Percentiles rank a stretch among this genome's conserved stretches.
Conservation (phyloP, 805 yeast species). For the Pichia manshurica region DNA sequence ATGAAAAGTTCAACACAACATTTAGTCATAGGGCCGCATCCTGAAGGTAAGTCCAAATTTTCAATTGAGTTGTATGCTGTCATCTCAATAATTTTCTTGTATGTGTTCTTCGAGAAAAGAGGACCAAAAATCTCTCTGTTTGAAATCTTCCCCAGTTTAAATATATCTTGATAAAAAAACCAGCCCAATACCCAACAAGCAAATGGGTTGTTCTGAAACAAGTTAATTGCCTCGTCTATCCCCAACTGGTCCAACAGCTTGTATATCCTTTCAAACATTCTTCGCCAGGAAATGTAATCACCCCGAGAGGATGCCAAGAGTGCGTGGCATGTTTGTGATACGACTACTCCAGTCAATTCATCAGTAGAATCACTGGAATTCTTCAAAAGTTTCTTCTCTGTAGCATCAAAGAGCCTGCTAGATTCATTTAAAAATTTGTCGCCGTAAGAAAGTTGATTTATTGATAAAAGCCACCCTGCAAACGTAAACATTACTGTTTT, state of each 20-base stretch:
- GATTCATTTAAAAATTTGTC: slow-evolving; percentile 1
- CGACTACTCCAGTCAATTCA: background rate
- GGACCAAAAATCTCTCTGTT: background rate
- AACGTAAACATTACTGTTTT: slow-evolving; percentile 3
- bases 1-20: background rate
- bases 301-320: slow-evolving; percentile 1
- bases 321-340: background rate
- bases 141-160: background rate
- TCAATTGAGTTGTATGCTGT: background rate
- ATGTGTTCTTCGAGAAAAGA: background rate
- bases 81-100: background rate
- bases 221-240: background rate
- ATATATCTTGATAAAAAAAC: slow-evolving; percentile 7
- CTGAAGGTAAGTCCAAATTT: background rate
- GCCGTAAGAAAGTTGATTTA: background rate
- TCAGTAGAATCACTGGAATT: background rate
- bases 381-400: background rate
- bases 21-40: slow-evolving; percentile 1
- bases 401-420: background rate
- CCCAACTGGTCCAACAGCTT: background rate
- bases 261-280: slow-evolving; percentile 1
- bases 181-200: slow-evolving; percentile 1
- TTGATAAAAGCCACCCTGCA: slow-evolving; percentile 6
- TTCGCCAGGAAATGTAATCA: background rate
- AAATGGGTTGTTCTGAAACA: background rate